Conservation (phyloP, 2,329 filamentous ascomycete genomes). For the Shiraia sp. region DNA sequence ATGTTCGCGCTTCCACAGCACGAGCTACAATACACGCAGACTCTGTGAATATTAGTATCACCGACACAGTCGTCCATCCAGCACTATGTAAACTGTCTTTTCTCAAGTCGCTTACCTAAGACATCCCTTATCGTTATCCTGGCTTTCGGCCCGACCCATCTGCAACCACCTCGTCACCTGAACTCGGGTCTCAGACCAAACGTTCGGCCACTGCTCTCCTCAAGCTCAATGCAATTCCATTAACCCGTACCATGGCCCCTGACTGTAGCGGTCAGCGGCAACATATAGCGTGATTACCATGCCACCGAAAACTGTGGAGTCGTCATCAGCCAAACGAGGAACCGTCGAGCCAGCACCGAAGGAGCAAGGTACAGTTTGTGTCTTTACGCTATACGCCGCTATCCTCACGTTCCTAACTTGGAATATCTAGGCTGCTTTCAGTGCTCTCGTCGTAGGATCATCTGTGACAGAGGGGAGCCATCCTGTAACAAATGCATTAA, state of each 20-base stretch:
- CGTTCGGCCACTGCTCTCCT: too few species aligned
- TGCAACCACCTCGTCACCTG: too few species aligned
- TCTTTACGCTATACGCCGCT: not conserved
- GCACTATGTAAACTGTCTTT: too few species aligned
- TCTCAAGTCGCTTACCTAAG: too few species aligned
- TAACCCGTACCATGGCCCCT: not conserved
- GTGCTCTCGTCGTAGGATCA: slow-evolving; percentile 45
- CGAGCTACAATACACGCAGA: too few species aligned
- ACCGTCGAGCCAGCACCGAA: slow-evolving; percentile 2
- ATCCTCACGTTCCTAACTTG: not conserved
- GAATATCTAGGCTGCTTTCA: slow-evolving; percentile 40
- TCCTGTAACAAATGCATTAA: slow-evolving; percentile 48
- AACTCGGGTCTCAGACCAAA: too few species aligned
- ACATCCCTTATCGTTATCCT: too few species aligned
- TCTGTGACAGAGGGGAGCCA: slow-evolving; percentile 47
- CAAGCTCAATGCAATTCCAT: too few species aligned
- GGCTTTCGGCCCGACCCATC: too few species aligned
- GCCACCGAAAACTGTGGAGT: slow-evolving; percentile 2
- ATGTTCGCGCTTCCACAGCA: too few species aligned
- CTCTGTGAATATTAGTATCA: too few species aligned
- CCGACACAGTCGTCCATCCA: too few species aligned
- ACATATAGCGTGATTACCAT: slow-evolving; percentile 1
- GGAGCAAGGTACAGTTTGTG: slow-evolving; percentile 1
- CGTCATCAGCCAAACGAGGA: slow-evolving; percentile 1
- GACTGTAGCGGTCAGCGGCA: not conserved